phyloP scores from a whole-genome alignment of 2,329 filamentous ascomycete species.

The Botrytis sinoallii region DNA sequence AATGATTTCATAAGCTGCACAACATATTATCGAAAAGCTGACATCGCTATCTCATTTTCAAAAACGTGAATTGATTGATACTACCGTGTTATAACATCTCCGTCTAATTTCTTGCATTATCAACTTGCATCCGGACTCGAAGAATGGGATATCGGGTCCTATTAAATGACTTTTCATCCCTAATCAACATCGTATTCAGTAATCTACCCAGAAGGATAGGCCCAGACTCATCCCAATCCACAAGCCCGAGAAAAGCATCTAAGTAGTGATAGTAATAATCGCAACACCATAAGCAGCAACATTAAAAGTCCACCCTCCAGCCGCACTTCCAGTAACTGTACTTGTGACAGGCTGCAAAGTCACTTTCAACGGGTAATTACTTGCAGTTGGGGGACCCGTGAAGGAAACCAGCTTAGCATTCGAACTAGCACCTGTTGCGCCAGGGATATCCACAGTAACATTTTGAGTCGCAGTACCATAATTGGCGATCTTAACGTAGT shows the following conservation, averaged over 20 bases:
- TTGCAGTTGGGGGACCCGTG: constrained; percentile 8
- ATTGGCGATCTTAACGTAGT: constrained; percentile 50
- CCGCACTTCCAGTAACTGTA: constrained; percentile 20
- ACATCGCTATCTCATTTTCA: too few species aligned
- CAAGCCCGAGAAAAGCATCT: background rate
- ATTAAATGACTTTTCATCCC: background rate
- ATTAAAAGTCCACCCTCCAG: constrained; percentile 22
- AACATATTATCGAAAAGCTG: background rate
- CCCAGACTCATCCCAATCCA: accelerated
- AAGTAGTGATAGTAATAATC: constrained; percentile 19
- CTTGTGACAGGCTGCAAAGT: constrained; percentile 15
- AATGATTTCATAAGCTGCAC: background rate
- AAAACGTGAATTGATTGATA: background rate
- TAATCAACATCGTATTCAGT: background rate
- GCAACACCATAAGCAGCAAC: constrained; percentile 22
- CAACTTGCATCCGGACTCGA: background rate
- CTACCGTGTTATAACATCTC: background rate
- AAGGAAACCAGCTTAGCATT: constrained; percentile 14
- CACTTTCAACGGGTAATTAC: constrained; percentile 22
- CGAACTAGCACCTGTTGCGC: background rate
- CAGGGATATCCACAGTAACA: constrained; percentile 34
- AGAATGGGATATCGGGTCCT: accelerated
- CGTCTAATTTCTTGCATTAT: background rate
- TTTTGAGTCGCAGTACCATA: constrained; percentile 46
- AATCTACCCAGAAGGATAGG: background rate